Conservation (phyloP, 2,329 filamentous ascomycete genomes). For the Colletotrichum plurivorum region DNA sequence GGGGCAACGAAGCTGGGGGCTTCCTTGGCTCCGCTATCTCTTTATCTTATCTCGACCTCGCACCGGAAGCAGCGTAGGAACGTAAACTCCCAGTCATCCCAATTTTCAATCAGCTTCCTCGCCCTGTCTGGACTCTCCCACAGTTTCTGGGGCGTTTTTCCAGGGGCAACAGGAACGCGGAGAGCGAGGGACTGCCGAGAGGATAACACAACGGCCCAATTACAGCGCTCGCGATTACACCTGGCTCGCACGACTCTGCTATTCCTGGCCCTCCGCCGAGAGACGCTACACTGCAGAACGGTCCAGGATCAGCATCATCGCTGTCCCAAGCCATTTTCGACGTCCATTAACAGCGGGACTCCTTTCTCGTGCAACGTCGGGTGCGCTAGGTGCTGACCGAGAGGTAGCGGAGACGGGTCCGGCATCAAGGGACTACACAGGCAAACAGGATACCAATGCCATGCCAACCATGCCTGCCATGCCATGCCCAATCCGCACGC, state of each 20-base stretch:
- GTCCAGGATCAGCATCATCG: slow-evolving; percentile 14
- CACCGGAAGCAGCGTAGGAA: slow-evolving; percentile 11
- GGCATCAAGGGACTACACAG: slow-evolving; percentile 13
- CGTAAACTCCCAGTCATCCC: slow-evolving; percentile 29
- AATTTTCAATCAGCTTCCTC: slow-evolving; percentile 20
- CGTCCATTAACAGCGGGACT: background rate
- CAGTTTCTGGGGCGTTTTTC: background rate
- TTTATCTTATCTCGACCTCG: slow-evolving; percentile 38
- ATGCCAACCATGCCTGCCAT: background rate
- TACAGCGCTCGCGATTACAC: slow-evolving; percentile 10
- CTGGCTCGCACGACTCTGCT: background rate
- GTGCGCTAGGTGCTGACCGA: slow-evolving; percentile 4
- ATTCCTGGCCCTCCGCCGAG: slow-evolving; percentile 3
- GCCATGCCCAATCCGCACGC: slow-evolving; percentile 20
- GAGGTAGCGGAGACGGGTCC: background rate
- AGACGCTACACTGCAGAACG: slow-evolving; percentile 6
- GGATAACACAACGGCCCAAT: slow-evolving; percentile 20
- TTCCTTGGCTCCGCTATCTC: slow-evolving; percentile 34
- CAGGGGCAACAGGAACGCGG: slow-evolving; percentile 1
- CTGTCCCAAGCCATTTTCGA: slow-evolving; percentile 8
- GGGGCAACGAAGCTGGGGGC: slow-evolving; percentile 7
- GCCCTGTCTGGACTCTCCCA: background rate
- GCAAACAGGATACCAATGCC: too few relatives aligned
- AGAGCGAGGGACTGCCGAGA: background rate
- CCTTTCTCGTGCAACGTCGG: slow-evolving; percentile 2